Evolutionary conservation across 352 stramenopile species (phyloP).

Genomic region (Globisporangium heterothallicum): DNA sequence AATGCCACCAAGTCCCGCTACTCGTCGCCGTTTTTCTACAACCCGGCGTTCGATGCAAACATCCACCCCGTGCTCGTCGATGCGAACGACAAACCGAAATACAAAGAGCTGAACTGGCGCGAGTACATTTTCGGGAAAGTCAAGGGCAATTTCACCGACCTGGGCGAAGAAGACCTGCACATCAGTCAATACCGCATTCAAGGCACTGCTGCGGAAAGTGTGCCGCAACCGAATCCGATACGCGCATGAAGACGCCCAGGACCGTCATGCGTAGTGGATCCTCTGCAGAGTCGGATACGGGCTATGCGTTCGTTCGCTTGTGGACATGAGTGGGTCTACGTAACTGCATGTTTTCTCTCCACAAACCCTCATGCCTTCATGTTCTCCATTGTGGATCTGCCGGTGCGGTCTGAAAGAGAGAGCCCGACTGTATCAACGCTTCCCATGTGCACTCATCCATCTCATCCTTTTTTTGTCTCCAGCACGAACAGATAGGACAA

Average conservation of each 20-base stretch:
- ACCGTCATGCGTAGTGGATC: too few species aligned
- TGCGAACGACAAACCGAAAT: slow-evolving; percentile 19
- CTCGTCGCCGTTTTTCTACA: slow-evolving; percentile 39
- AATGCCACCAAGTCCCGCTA: slow-evolving; percentile 3
- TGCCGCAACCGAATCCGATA: not conserved
- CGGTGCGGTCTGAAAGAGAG: too few species aligned
- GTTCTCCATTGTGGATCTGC: too few species aligned
- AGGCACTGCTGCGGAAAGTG: not conserved
- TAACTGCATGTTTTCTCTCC: too few species aligned
- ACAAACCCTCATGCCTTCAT: too few species aligned
- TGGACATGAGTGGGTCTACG: too few species aligned
- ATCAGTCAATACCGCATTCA: slow-evolving; percentile 52
- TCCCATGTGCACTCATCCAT: too few species aligned
- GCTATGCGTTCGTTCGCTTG: too few species aligned
- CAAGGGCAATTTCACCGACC: slow-evolving; percentile 72
- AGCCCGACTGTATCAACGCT: too few species aligned
- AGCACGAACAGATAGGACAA: too few species aligned
- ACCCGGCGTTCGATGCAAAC: slow-evolving; percentile 26
- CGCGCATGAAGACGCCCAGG: not conserved
- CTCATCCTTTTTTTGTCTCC: too few species aligned
- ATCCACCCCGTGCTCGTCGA: slow-evolving; percentile 28
- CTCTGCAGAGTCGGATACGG: too few species aligned
- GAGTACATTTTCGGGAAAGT: slow-evolving; percentile 72
- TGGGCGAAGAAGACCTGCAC: slow-evolving; percentile 69
- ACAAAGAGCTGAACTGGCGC: slow-evolving; percentile 54